Base-by-base conservation (phyloP, 768 basidiomycete species). In the Suillus subalutaceus region DNA sequence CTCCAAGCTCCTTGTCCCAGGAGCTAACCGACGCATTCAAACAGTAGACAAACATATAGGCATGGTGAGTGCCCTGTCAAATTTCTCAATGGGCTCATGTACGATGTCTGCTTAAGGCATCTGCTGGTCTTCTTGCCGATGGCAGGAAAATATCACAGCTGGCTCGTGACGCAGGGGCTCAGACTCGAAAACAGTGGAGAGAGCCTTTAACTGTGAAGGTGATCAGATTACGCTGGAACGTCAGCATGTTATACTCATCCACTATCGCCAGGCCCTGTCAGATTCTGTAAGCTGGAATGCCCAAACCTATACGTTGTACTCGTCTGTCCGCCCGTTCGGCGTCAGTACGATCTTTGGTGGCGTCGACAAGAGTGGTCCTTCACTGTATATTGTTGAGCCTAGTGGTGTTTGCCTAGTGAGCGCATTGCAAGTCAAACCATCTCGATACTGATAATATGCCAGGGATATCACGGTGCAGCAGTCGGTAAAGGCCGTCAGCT, bases 381-480 rank as follows among this genome's bases (percentile, higher is more conserved):
- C 85, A 58, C 82, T 99, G 35, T 97, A 88, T 79, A 90, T 97
- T 64, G 85, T 98, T 60, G 97, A 99, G 78, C 97, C 97, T 16
- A 96, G 93, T 70, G 97, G 97, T 32, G 88, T 96, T 32, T 94
- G 88, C 80, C 91, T 89, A 78, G 94, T 95, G 68, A 63, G 91
- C 83, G 5, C 32, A 37, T 44, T 50, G 23, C 58, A 53, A 18
- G 20, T 52, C 65, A 35, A 13, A 23, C 3, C 46, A 61, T 32
- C 43, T 18, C 30, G 43, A 35, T 52, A 13, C 61, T 8, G 48
- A 64, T 38, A 18, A 12, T 37, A 38, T 18, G 60, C 20, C 71
- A 96, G 94, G 97, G 97, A 38, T 98, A 98, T 79, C 86, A 96
- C 65, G 97, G 96, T 35, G 93, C 93, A 16, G 97, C 97, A n/a